Conservation (phyloP, 1,139 yeast species). For the Lodderomyces pseudojiufengensis region DNA sequence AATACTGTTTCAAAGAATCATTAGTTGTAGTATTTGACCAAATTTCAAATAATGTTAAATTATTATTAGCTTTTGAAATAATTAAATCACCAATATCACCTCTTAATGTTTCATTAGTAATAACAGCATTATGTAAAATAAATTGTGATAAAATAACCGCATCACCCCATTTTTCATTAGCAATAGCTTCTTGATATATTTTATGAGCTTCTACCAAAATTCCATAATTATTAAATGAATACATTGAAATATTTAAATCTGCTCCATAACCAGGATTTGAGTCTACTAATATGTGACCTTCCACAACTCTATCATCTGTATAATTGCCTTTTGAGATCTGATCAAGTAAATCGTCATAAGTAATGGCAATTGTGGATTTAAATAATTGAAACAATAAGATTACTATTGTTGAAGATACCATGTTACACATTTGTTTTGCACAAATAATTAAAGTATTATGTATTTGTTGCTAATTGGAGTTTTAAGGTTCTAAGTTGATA, state of each 20-base stretch:
- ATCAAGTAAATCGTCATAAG: not conserved
- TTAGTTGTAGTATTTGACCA: not conserved
- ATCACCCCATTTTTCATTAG: not conserved
- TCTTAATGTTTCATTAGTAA: not conserved
- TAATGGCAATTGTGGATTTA: no score
- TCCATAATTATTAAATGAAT: not conserved
- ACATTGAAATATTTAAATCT: not conserved
- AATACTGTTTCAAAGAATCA: not conserved
- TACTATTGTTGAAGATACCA: no score
- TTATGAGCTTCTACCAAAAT: not conserved
- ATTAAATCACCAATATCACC: not conserved
- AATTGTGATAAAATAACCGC: not conserved
- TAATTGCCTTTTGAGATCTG: not conserved
- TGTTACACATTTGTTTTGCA: no score
- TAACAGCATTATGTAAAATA: not conserved
- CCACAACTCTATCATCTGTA: not conserved
- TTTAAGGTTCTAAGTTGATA: no score
- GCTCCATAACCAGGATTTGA: constrained; percentile 1
- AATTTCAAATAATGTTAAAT: not conserved
- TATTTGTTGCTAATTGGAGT: no score
- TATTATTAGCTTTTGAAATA: not conserved
- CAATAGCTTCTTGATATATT: not conserved
- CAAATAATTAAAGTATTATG: no score
- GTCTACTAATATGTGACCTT: not conserved
- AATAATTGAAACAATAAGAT: no score